These are phyloP conservation scores for Leucaena leucocephala DNA, from an alignment of 306 rosid genomes.

Conservation along the genomic window DNA sequence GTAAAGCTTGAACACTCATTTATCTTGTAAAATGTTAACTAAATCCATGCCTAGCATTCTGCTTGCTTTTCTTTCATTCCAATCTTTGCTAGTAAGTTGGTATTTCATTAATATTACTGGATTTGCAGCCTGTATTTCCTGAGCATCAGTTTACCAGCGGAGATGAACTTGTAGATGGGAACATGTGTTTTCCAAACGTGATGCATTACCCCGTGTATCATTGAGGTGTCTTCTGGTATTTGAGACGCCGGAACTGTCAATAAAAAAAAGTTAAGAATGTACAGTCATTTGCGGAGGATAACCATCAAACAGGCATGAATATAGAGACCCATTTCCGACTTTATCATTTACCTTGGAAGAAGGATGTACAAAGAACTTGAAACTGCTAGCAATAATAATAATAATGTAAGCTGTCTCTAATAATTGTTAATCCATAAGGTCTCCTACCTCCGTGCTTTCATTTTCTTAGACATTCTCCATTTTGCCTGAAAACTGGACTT, in stretches of 20 bases:
- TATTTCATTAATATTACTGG: slow-evolving; percentile 26
- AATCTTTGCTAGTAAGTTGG: slow-evolving; percentile 6
- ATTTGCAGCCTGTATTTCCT: slow-evolving; percentile 88
- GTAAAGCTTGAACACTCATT: neutral
- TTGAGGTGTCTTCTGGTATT: slow-evolving; percentile 22
- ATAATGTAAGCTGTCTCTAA: neutral
- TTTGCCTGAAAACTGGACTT: neutral
- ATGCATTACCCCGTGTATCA: slow-evolving; percentile 34
- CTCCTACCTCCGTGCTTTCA: neutral
- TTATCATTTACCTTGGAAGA: neutral
- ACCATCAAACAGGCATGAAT: slow-evolving; percentile 10
- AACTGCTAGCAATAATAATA: neutral
- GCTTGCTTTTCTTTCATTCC: neutral
- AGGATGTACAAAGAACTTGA: slow-evolving; percentile 39
- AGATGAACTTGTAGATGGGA: slow-evolving; percentile 75
- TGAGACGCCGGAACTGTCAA: slow-evolving; percentile 16
- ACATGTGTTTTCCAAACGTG: slow-evolving; percentile 24
- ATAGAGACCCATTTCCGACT: slow-evolving; percentile 33
- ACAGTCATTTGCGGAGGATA: slow-evolving; percentile 25
- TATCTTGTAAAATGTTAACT: neutral
- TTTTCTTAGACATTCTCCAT: neutral
- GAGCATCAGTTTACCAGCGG: slow-evolving; percentile 87
- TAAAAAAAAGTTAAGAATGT: slow-evolving; percentile 27
- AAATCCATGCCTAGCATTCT: slow-evolving; percentile 8
- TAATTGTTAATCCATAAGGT: neutral